These are phyloP conservation scores for Hysterangium stoloniferum DNA, from an alignment of 768 basidiomycete genomes.

Conservation along the genomic window DNA sequence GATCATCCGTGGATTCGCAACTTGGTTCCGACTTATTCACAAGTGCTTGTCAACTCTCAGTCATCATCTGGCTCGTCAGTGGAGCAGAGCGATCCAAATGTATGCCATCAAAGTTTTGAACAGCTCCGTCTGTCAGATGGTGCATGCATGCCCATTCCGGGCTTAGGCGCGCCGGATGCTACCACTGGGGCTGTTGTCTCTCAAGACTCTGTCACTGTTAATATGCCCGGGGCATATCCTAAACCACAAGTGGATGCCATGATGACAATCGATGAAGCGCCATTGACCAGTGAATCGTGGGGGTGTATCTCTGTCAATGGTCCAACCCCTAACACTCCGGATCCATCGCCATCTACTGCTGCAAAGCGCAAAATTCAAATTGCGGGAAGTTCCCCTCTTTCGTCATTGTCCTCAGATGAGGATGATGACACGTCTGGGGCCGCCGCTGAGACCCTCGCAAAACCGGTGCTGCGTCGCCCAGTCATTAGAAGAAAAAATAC, in stretches of 20 bases:
- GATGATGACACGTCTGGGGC: constrained; percentile 14
- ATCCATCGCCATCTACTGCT: background rate
- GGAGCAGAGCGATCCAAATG: background rate
- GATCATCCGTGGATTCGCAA: constrained; percentile 66
- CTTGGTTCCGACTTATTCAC: background rate
- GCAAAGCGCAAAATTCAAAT: constrained; percentile 1
- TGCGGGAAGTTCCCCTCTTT: constrained; percentile 8
- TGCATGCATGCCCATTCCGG: background rate
- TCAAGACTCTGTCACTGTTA: constrained; percentile 1
- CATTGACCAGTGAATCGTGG: background rate
- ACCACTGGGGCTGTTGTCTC: background rate
- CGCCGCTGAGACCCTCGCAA: no score
- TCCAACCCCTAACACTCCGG: background rate
- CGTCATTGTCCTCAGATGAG: background rate
- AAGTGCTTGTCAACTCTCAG: background rate
- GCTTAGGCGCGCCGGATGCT: background rate
- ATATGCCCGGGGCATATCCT: constrained; percentile 4
- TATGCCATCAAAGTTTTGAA: constrained; percentile 3
- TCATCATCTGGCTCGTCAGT: background rate
- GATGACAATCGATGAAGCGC: background rate
- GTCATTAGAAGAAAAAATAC: no score
- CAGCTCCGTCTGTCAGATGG: constrained; percentile 6
- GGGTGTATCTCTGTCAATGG: background rate
- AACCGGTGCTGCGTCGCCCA: no score
- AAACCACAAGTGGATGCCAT: background rate